A percentile compares a stretch with the other conserved stretches of the same genome.
Conservation (phyloP, 768 basidiomycete genomes). For the Leccinum ochraceum region DNA sequence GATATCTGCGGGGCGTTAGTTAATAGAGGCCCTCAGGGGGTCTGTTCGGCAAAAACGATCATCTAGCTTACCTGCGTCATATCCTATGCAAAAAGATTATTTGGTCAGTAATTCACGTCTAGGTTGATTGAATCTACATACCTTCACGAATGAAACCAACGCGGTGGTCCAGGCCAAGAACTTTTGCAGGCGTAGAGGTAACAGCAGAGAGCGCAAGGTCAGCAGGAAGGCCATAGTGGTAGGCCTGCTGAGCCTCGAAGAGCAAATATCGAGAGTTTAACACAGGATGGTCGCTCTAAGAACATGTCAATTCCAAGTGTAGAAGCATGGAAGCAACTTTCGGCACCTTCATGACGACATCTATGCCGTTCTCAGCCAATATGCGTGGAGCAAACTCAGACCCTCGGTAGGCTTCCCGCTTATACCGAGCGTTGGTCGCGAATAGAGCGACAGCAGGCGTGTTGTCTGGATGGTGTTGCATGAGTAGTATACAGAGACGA, state of each 20-base stretch:
- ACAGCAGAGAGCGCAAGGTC: conserved; percentile 69
- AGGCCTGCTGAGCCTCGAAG: conserved; percentile 63
- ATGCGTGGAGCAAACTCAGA: conserved; percentile 66
- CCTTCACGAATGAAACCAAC: conserved; percentile 63
- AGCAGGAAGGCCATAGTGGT: conserved; percentile 68
- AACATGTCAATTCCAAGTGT: conserved; percentile 10
- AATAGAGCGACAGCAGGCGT: conserved; percentile 80
- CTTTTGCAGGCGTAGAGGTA: conserved; percentile 68
- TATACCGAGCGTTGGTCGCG: conserved; percentile 70
- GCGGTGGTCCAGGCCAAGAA: conserved; percentile 74
- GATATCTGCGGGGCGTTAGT: conserved; percentile 45
- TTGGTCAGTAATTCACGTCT: not conserved
- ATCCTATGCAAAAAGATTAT: conserved; percentile 41
- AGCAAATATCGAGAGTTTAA: conserved; percentile 56
- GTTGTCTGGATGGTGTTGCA: conserved; percentile 35
- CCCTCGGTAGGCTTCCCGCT: conserved; percentile 63
- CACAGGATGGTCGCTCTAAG: conserved; percentile 55
- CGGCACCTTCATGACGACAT: conserved; percentile 51
- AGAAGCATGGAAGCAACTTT: conserved; percentile 26
- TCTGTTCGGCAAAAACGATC: not conserved
- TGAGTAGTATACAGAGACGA: not conserved
- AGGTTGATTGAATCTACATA: conserved; percentile 16
- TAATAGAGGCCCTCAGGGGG: not conserved
- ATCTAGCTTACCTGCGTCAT: conserved; percentile 60
- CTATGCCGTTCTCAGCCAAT: conserved; percentile 49